A percentile compares a stretch with the other conserved stretches of the same genome.
Conservation (phyloP, 2,329 filamentous ascomycete genomes). For the Zasmidium citrigriseum region DNA sequence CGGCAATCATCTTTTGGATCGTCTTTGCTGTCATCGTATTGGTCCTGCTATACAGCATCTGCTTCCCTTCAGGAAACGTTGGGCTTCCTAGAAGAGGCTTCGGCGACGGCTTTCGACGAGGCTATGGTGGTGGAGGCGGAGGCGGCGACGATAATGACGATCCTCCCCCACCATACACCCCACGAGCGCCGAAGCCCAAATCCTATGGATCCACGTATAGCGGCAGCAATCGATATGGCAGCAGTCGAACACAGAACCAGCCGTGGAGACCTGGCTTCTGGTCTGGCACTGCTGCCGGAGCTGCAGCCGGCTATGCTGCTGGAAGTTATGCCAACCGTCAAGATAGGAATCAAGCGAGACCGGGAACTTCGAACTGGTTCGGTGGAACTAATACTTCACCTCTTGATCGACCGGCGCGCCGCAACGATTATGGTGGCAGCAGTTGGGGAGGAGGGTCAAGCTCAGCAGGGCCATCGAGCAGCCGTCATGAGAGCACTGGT, state of each 20-base stretch:
- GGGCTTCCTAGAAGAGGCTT: constrained; percentile 3
- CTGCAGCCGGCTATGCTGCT: constrained; percentile 47
- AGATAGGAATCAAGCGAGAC: constrained; percentile 31
- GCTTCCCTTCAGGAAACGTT: constrained; percentile 9
- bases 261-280: constrained; percentile 75
- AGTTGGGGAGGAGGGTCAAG: constrained; percentile 7
- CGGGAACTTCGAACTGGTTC: constrained; percentile 35
- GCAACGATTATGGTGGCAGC: neutral
- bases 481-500: constrained; percentile 36
- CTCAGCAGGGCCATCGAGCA: constrained; percentile 28
- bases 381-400: constrained; percentile 18
- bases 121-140: constrained; percentile 42
- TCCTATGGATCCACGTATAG: neutral
- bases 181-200: constrained; percentile 22
- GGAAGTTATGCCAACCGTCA: constrained; percentile 21
- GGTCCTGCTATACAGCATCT: constrained; percentile 34
- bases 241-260: constrained; percentile 31
- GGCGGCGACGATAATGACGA: constrained; percentile 49
- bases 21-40: constrained; percentile 55
- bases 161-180: constrained; percentile 52
- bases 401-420: constrained; percentile 2
- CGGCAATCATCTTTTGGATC: constrained; percentile 57
- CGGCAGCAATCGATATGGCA: neutral
- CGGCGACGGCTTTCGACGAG: constrained; percentile 10
- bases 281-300: constrained; percentile 67